phyloP scores from a whole-genome alignment of 345 rosid species.

The Geranium brycei region DNA sequence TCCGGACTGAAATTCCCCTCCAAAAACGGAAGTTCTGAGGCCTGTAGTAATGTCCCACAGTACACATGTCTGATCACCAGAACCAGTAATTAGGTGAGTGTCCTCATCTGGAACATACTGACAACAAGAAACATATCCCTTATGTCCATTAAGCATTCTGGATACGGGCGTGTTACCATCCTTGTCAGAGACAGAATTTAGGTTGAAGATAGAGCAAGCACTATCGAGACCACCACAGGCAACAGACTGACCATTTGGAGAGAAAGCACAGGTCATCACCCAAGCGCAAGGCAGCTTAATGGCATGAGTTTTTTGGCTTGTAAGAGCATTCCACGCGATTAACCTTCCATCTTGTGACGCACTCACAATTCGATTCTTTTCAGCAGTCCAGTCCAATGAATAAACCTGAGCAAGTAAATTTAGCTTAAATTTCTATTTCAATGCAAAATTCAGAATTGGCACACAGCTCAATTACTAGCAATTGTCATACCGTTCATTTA shows the following conservation, averaged over 20 bases:
- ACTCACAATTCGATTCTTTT: conserved; percentile 77
- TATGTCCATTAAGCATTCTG: conserved; percentile 79
- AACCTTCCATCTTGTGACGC: conserved; percentile 93
- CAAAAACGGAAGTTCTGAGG: conserved; percentile 82
- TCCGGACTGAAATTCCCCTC: conserved; percentile 96
- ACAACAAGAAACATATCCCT: conserved; percentile 84
- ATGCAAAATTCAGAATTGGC: neutral
- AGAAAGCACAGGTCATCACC: conserved; percentile 99
- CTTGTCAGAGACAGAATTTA: conserved; percentile 69
- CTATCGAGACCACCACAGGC: conserved; percentile 98
- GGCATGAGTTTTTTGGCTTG: conserved; percentile 95
- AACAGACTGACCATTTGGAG: conserved; percentile 83
- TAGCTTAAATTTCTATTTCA: neutral
- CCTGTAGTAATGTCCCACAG: conserved; percentile 98
- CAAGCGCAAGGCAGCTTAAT: conserved; percentile 93
- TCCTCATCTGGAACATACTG: conserved; percentile 92
- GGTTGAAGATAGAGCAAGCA: conserved; percentile 80
- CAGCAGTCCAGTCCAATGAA: conserved; percentile 84
- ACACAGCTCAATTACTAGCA: too few relatives aligned
- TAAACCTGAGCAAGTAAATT: conserved; percentile 40
- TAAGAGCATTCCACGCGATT: conserved; percentile 90
- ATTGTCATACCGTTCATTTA: too few relatives aligned
- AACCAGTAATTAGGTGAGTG: conserved; percentile 69
- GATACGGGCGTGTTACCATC: conserved; percentile 70
- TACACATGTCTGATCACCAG: conserved; percentile 85